Evolutionary conservation across 1,284 basidiomycete species (phyloP).

Genomic region (Boletellus deceptivus): DNA sequence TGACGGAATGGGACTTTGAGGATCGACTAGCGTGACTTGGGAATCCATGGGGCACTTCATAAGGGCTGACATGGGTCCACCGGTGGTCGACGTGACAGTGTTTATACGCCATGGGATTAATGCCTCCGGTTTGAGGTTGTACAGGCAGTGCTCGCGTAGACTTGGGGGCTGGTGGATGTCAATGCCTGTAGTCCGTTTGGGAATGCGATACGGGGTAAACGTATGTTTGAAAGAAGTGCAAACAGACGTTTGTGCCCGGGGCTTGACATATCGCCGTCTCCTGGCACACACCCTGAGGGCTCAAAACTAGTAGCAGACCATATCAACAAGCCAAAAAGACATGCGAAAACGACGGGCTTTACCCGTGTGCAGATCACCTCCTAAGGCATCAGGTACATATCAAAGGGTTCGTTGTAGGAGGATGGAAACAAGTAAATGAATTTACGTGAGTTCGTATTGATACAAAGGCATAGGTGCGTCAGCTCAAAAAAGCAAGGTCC

Average conservation of each 20-base stretch:
- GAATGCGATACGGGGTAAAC: neutral
- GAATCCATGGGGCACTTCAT: conserved; percentile 11
- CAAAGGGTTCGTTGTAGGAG: neutral
- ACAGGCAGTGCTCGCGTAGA: neutral
- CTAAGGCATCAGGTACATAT: neutral
- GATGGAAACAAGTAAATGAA: neutral
- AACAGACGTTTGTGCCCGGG: neutral
- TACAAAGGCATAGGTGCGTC: conserved; percentile 13
- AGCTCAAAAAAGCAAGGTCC: conserved; percentile 3
- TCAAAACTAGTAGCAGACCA: neutral
- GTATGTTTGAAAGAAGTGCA: neutral
- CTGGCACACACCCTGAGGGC: neutral
- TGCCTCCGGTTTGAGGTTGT: conserved; percentile 3
- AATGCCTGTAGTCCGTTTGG: neutral
- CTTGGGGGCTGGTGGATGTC: neutral
- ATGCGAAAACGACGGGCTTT: neutral
- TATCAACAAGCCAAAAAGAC: neutral
- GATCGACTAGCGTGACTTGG: conserved; percentile 22
- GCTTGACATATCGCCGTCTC: neutral
- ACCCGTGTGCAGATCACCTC: neutral
- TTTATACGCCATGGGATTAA: conserved; percentile 6
- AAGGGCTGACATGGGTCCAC: neutral
- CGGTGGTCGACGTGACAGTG: neutral
- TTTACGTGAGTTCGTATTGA: conserved; percentile 13
- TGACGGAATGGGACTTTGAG: neutral